Conservation (phyloP, 805 yeast genomes). For the Cyberlindnera misumaiensis region DNA sequence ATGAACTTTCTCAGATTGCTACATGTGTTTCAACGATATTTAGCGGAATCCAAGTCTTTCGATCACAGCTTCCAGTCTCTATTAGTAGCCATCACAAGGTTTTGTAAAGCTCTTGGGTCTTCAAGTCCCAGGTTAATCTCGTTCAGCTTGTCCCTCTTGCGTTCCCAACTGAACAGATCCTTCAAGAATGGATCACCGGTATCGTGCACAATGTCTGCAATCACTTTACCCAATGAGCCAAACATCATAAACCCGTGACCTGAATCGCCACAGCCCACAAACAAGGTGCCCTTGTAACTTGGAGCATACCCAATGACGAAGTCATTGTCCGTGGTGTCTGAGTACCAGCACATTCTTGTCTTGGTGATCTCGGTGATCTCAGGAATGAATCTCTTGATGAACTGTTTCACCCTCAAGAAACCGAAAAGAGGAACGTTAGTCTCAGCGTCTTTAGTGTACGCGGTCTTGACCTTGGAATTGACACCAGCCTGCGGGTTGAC, state of each 20-base stretch:
- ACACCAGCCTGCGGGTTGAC: conserved; percentile 18
- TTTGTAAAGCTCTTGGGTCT: conserved; percentile 23
- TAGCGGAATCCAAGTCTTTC: not conserved
- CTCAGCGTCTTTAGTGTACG: conserved; percentile 19
- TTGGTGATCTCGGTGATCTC: conserved; percentile 19
- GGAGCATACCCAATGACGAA: conserved; percentile 31
- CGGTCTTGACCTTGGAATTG: conserved; percentile 24
- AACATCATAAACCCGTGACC: conserved; percentile 34
- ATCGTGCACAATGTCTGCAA: conserved; percentile 15
- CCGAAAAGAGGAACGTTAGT: conserved; percentile 25
- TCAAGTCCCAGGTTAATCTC: conserved; percentile 18
- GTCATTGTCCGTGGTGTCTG: conserved; percentile 29
- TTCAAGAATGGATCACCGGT: conserved; percentile 15
- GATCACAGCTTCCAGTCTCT: conserved; percentile 16
- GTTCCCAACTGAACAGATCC: conserved; percentile 22
- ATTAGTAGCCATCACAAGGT: conserved; percentile 22
- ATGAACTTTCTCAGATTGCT: no score
- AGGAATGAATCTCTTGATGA: conserved; percentile 22
- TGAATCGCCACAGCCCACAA: conserved; percentile 33
- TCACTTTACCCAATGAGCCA: conserved; percentile 27
- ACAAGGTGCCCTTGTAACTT: conserved; percentile 21
- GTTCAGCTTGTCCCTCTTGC: conserved; percentile 21
- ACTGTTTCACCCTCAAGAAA: conserved; percentile 20
- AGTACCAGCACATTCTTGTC: conserved; percentile 30
- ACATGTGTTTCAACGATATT: no score